Evolutionary conservation across 805 yeast species (phyloP), one percentile per base, ranked within the genome.

Genomic region (Zygoascus flipseniorum): DNA sequence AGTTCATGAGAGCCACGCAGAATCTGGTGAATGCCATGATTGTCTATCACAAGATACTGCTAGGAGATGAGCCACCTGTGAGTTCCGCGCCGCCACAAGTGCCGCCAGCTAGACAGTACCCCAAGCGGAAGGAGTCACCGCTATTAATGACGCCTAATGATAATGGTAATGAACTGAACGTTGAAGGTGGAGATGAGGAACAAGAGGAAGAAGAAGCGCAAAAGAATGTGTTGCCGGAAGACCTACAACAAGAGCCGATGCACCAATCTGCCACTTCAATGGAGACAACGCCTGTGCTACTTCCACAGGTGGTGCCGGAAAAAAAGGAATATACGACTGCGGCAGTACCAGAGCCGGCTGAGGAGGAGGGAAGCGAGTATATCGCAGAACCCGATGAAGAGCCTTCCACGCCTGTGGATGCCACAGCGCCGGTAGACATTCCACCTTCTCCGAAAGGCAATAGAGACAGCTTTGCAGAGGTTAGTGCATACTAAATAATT

Each of bases 1-100:
- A 57, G 46, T 77, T 75, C 28, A 65, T 80, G 58, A 80, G 82
- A 20, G 76, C 79, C 3, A 70, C 80, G 64, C 85, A 81, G 67
- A 70, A 72, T 23, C 72, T 80, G 50, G 65, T 81, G 51, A 77
- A 76, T 54, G 66, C 71, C 19, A 70, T 80, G 67, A 80, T 81
- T 55, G 70, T 59, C 20, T 52, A 59, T 41, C 55, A 60, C n/a
- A 62, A 62, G 6, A 47, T 53, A 23, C 58, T 71, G 19, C 71
- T 70, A 52, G 28, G 42, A n/a, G 61, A 56, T 10, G 54, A 42
- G 10, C 49, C 49, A 13, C 45, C 41, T 8, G 47, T 20, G 14
- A 26, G 31, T 16, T n/a, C 32, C 13, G 16, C 39, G 3, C 39
- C 39, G 8, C 16, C 16, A n/a, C 16, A 35, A 35, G 39, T 35